Evolutionary conservation across 768 basidiomycete genomes (phyloP).

Genomic region (Pleurotus giganteus): DNA sequence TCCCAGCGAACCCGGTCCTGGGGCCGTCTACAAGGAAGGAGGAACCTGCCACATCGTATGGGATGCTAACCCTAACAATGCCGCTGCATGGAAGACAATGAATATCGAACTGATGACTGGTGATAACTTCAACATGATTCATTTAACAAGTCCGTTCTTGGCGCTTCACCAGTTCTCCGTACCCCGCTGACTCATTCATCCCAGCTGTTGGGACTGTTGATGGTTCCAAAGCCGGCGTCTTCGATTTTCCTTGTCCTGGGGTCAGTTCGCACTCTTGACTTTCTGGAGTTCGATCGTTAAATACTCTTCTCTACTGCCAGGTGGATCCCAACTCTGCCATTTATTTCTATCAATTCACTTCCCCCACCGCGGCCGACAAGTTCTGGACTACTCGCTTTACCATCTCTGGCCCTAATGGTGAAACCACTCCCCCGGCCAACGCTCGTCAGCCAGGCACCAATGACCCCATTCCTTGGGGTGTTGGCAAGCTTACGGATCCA

Average conservation of each 20-base stretch:
- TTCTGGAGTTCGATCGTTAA: not conserved
- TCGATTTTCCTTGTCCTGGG: conserved; percentile 62
- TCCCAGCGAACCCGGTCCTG: conserved; percentile 62
- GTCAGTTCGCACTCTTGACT: conserved; percentile 33
- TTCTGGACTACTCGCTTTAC: conserved; percentile 79
- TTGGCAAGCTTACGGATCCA: conserved; percentile 52
- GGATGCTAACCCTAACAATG: conserved; percentile 48
- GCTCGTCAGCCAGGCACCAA: conserved; percentile 50
- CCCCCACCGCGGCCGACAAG: conserved; percentile 35
- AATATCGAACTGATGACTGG: conserved; percentile 82
- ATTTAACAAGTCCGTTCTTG: conserved; percentile 54
- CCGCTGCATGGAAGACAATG: conserved; percentile 68
- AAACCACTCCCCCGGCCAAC: conserved; percentile 47
- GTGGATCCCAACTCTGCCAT: conserved; percentile 63
- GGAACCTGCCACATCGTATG: conserved; percentile 54
- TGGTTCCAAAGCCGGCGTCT: conserved; percentile 53
- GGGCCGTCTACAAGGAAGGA: conserved; percentile 56
- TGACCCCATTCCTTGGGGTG: conserved; percentile 65
- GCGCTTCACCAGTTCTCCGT: not conserved
- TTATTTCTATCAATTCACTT: conserved; percentile 80
- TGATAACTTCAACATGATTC: conserved; percentile 65
- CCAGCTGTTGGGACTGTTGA: conserved; percentile 68
- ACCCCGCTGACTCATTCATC: conserved; percentile 4
- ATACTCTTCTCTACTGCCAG: conserved; percentile 27
- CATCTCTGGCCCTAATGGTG: conserved; percentile 53